phyloP scores from a whole-genome alignment of 495 filamentous ascomycete genomes.

The Tuber borchii region DNA sequence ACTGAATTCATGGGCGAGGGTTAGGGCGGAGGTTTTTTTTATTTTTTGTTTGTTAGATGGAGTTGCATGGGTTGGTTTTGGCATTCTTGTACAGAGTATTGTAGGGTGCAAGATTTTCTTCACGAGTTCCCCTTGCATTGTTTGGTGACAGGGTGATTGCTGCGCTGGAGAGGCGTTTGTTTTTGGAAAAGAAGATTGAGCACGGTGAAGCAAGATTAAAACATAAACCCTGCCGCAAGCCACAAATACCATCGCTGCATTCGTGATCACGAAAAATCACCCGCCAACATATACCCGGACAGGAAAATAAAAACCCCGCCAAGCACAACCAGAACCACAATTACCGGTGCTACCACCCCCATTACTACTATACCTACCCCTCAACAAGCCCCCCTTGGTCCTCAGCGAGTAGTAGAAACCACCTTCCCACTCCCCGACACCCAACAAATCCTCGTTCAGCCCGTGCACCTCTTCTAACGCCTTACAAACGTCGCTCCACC shows the following conservation, averaged over 20 bases:
- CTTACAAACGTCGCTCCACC: not conserved
- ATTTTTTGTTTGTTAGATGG: not conserved
- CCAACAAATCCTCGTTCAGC: not conserved
- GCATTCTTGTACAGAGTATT: constrained; percentile 4
- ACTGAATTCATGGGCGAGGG: not conserved
- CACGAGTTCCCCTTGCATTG: not conserved
- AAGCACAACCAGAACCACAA: not conserved
- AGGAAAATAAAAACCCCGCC: not conserved
- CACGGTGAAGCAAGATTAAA: not conserved
- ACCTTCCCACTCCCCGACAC: not conserved
- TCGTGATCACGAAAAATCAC: not conserved
- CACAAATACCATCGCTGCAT: not conserved
- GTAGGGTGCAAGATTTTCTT: not conserved
- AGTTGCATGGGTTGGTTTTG: not conserved
- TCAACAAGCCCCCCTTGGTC: not conserved
- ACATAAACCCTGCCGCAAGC: not conserved
- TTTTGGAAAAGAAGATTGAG: not conserved
- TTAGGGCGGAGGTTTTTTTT: not conserved
- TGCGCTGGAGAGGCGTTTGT: not conserved
- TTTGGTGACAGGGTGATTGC: not conserved
- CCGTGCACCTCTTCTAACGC: not conserved
- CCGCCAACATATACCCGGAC: not conserved
- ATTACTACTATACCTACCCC: not conserved
- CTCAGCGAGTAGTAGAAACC: not conserved
- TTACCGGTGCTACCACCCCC: not conserved